Base-by-base conservation (phyloP, 306 rosid genomes). In the Hylodesmum podocarpum region DNA sequence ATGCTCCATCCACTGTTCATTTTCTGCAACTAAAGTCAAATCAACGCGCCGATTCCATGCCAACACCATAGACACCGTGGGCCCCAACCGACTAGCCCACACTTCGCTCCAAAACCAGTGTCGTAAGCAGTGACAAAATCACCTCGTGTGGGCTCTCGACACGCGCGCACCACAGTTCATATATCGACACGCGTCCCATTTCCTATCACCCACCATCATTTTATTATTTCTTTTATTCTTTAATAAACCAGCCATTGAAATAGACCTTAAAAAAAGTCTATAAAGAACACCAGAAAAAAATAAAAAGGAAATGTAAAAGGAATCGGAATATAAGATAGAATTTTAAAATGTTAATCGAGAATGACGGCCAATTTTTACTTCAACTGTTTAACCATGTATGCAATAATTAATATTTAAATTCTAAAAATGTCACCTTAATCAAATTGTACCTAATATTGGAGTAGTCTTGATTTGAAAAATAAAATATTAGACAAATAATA, bases 111-210 rank as follows among this genome's bases (percentile, higher is more conserved):
- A 91, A 94, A 91, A 84, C 67, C 3, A 6, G 6, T 79, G 80
- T 47, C 94, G 96, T 94, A 88, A 91, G 98, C 94, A 88, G 79
- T 94, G 98, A 94, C 96, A 79, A 81, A 83, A 94, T 76, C 87
- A 79, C 80, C 73, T 40, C 83, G 29, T 16, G 79, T 83, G 89
- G 74, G 31, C 80, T 39, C 75, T 31, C 47, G 76, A 66, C 95
- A 87, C 93, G 87, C 87, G 80, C 79, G 66, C 88, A 62, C 84
- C 73, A 22, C 40, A 70, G 84, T 86, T 85, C 4, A 1, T 3
- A 11, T 1, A 0, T 0, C 74, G 86, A 85, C 98, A 92, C 93
- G 76, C 84, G 93, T 81, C 82, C 39, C 19, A 21, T 40, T 73
- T 80, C 72, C 59, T 62, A 63, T 75, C 88, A 57, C 77, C 82